Base-by-base conservation (phyloP, 106 monocot species). In the Gastrodia elata region DNA sequence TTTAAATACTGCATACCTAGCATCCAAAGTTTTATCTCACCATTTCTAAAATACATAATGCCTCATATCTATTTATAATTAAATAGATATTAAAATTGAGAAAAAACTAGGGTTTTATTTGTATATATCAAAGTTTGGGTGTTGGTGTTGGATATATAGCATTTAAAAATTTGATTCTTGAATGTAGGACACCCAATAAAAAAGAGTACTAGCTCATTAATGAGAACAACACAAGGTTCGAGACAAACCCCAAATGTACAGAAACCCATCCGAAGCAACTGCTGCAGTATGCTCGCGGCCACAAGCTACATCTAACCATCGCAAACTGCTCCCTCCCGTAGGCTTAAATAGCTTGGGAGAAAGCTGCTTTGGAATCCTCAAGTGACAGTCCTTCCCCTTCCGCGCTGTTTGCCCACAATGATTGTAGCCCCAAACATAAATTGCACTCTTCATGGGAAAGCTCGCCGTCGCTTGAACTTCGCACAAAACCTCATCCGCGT, bases 351-450 rank as follows among this genome's bases (percentile, higher is more conserved):
- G 77, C 59, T 80, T 77, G 11, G 74, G 68, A 0, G 89, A 44
- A 2, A 96, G 89, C n/a, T 81, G 78, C 78, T 80, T 89, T 0
- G 95, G 95, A 46, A 98, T 88, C 80, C 93, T 84, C 75, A 88
- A 49, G 72, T 87, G 81, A 49, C 74, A 80, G 6, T 84, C 85
- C 22, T 82, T 77, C 9, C 83, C 84, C 52, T 83, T 80, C 70
- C 93, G 72, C 4, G 88, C 97, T 1, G 97, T 98, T 79, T 98
- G 97, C 18, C 97, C 97, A 14, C 85, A 81, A n/a, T 93, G 81
- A 64, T 98, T 98, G 68, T 98, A 93, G 1, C 97, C 97, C 97
- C 97, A 98, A 16, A 91, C 49, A 57, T 98, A 98, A 26, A 98
- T 98, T 13, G 88, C 90, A 30, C 90, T 98, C 83, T 85, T 88